phyloP scores from a whole-genome alignment of 495 filamentous ascomycete species.

The Annulohypoxylon nitens region DNA sequence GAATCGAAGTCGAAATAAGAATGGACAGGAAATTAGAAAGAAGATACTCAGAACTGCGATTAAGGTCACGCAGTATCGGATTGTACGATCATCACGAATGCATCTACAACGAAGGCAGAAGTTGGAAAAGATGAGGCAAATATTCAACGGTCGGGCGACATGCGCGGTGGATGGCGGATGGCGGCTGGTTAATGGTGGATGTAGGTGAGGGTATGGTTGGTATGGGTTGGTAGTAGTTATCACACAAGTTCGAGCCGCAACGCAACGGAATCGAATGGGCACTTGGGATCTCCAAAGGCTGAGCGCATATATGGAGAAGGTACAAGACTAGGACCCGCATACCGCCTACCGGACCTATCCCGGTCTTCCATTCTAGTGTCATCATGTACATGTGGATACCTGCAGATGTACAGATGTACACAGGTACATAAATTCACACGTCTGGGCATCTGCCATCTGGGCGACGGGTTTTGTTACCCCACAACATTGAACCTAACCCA shows the following conservation, averaged over 20 bases:
- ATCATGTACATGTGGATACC: constrained; percentile 10
- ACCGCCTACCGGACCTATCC: constrained; percentile 2
- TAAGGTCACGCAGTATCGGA: constrained; percentile 1
- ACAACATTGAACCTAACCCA: not conserved
- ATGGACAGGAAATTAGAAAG: not conserved
- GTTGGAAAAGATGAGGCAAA: constrained; percentile 8
- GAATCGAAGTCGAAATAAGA: not conserved
- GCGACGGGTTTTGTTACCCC: not conserved
- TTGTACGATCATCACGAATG: not conserved
- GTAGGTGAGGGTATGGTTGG: not conserved
- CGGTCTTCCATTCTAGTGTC: constrained; percentile 4
- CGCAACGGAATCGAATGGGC: not conserved
- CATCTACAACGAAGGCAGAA: not conserved
- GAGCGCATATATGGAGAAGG: constrained; percentile 18
- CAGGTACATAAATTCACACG: not conserved
- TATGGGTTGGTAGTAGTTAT: constrained; percentile 11
- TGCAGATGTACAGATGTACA: constrained; percentile 6
- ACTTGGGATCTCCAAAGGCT: constrained; percentile 22
- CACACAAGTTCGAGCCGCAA: constrained; percentile 30
- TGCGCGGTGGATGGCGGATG: not conserved
- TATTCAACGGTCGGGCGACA: not conserved
- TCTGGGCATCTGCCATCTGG: not conserved
- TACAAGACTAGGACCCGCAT: not conserved
- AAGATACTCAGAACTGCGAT: not conserved
- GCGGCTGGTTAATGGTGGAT: not conserved